Base-by-base conservation (phyloP, 192 early-diverging fungal genomes). In the Coemansia sp. region DNA sequence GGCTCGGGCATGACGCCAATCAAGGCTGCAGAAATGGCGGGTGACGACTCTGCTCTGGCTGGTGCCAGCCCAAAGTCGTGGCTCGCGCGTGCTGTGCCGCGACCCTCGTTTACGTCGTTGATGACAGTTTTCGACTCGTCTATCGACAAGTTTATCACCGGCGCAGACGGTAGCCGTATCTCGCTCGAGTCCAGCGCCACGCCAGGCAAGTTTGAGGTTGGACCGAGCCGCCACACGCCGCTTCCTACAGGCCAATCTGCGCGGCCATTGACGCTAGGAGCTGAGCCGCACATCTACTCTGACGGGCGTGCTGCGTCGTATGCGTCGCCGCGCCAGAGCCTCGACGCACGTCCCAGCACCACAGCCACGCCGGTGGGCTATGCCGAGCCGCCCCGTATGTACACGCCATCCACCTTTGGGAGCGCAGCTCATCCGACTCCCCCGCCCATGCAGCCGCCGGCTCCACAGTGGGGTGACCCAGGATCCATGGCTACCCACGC, bases 91-190 rank as follows among this genome's bases (percentile, higher is more conserved):
- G 72, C 69, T 14, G 74, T 76, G 66, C 77, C 62, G 35, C 73
- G 61, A 45, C 78, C 61, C 19, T 84, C 74, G 9, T 77, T 82
- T 19, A 64, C 74, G 6, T 74, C 80, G 29, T 52, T 80, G 56
- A 83, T 80, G 73, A 79, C 79, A 14, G 77, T 81, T 16, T 77
- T 87, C 18, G 86, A 84, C 32, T 75, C 81, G 10, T 82, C 85
- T 6, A 69, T 91, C 48, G 82, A 86, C 45, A 82, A 79, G 32
- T 67, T 91, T 29, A 85, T 91, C 58, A 85, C 82, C 45, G 85
- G 82, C 35, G 85, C 87, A 0, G 72, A 81, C 30, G 67, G 67
- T 19, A 62, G 54, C 31, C 56, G 58, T 8, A 67, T 71, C 6
- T 53, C 71, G 16, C 46, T 64, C 29, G 75, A 72, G 46, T 12